Evolutionary conservation across 768 basidiomycete species (phyloP).

Genomic region (Rhizopogon vinicolor): DNA sequence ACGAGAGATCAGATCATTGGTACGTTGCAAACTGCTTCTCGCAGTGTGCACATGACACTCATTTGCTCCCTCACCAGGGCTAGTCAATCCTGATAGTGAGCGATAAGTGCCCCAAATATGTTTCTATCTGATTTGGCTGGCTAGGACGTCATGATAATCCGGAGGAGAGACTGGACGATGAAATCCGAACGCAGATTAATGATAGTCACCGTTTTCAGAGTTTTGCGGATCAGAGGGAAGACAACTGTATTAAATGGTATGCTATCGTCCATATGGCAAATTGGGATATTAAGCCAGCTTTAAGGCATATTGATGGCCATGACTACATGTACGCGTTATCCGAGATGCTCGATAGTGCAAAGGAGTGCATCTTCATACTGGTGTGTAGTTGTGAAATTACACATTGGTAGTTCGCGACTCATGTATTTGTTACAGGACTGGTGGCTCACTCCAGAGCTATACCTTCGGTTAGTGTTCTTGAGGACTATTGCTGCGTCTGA

Average conservation of each 20-base stretch:
- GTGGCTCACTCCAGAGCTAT: conserved; percentile 96
- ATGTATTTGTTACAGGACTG: conserved; percentile 49
- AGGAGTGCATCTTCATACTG: conserved; percentile 83
- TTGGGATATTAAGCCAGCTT: background rate
- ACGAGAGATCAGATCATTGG: conserved; percentile 32
- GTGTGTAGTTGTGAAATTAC: conserved; percentile 32
- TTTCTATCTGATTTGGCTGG: background rate
- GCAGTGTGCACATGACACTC: background rate
- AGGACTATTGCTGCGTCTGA: background rate
- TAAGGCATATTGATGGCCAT: conserved; percentile 87
- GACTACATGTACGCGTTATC: conserved; percentile 97
- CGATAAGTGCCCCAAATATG: background rate
- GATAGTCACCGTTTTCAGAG: conserved; percentile 78
- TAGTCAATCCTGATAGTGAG: conserved; percentile 32
- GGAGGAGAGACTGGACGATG: conserved; percentile 66
- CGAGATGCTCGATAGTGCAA: conserved; percentile 79
- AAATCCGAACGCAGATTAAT: conserved; percentile 70
- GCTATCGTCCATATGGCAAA: conserved; percentile 7
- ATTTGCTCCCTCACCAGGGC: conserved; percentile 15
- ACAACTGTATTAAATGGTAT: conserved; percentile 82
- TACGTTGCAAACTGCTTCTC: conserved; percentile 9
- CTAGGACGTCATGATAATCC: conserved; percentile 70
- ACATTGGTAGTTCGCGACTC: background rate
- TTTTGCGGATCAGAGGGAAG: conserved; percentile 69
- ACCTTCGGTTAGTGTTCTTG: conserved; percentile 51